A percentile compares a stretch with the other conserved stretches of the same genome.
Evolutionary conservation across 345 rosid species (phyloP).

Genomic region (Aethionema arabicum): DNA sequence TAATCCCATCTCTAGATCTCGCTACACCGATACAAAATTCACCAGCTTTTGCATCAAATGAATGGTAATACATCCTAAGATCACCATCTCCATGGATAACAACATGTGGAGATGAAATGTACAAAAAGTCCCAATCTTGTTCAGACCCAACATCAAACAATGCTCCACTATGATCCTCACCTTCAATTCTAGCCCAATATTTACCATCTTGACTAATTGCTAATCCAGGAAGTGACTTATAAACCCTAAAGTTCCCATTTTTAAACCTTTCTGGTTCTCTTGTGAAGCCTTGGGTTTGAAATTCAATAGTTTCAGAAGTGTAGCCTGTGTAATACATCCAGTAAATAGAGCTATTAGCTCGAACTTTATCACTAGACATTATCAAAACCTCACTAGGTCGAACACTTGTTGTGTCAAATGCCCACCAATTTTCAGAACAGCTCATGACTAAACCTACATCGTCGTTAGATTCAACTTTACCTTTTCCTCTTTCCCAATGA

Average conservation of each 20-base stretch:
- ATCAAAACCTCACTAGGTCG: conserved; percentile 66
- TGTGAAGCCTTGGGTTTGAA: conserved; percentile 29
- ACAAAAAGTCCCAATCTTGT: conserved; percentile 77
- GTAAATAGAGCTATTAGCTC: conserved; percentile 63
- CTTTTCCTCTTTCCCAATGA: conserved; percentile 77
- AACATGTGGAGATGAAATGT: conserved; percentile 68
- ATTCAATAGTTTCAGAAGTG: conserved; percentile 46
- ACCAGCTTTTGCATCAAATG: conserved; percentile 53
- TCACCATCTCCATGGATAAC: conserved; percentile 66
- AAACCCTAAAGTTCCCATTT: conserved; percentile 22
- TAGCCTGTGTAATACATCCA: conserved; percentile 84
- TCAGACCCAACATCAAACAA: conserved; percentile 72
- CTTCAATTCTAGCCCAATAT: conserved; percentile 92
- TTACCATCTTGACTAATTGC: conserved; percentile 88
- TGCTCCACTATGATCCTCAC: conserved; percentile 81
- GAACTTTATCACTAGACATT: conserved; percentile 68
- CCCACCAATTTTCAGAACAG: conserved; percentile 76
- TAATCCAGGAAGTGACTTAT: conserved; percentile 64
- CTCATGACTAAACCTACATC: conserved; percentile 78
- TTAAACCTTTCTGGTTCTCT: conserved; percentile 53
- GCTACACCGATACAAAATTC: conserved; percentile 64
- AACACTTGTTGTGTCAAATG: conserved; percentile 65
- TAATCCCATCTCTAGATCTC: conserved; percentile 83
- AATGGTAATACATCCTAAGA: conserved; percentile 80
- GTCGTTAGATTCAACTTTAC: conserved; percentile 45